Evolutionary conservation across 768 basidiomycete species (phyloP).

Genomic region (Suillus subalutaceus): DNA sequence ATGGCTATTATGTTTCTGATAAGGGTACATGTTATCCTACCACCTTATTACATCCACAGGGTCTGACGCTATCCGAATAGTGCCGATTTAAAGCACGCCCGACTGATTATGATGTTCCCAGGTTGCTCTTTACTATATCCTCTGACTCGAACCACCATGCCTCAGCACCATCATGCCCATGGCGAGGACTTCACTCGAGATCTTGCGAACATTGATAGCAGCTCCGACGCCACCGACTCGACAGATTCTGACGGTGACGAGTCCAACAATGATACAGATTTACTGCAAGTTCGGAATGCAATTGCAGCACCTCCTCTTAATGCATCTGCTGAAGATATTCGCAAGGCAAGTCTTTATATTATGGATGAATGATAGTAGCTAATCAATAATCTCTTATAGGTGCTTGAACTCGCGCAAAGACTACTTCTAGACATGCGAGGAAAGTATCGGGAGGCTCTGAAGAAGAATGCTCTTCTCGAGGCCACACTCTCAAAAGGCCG

Average conservation of each 20-base stretch:
- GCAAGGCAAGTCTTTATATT: not conserved
- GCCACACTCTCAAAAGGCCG: not conserved
- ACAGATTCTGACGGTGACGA: not conserved
- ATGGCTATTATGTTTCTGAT: slow-evolving; percentile 2
- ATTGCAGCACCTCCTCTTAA: not conserved
- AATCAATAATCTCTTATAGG: not conserved
- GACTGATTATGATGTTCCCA: not conserved
- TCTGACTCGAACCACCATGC: not conserved
- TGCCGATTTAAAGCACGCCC: not conserved
- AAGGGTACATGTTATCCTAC: not conserved
- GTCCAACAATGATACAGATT: not conserved
- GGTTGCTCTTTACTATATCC: not conserved
- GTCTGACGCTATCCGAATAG: not conserved
- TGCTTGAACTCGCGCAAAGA: too few species aligned
- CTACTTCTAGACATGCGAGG: not conserved
- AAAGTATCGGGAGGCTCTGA: not conserved
- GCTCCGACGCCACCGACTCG: not conserved
- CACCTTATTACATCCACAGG: slow-evolving; percentile 1
- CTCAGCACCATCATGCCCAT: too few species aligned
- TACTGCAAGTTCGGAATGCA: not conserved
- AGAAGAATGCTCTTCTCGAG: not conserved
- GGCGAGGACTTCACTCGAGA: too few species aligned
- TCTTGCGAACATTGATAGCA: not conserved
- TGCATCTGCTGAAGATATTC: not conserved
- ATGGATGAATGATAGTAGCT: not conserved